Conservation (phyloP, 148 eudicot genomes). For the Selenicereus undatus region DNA sequence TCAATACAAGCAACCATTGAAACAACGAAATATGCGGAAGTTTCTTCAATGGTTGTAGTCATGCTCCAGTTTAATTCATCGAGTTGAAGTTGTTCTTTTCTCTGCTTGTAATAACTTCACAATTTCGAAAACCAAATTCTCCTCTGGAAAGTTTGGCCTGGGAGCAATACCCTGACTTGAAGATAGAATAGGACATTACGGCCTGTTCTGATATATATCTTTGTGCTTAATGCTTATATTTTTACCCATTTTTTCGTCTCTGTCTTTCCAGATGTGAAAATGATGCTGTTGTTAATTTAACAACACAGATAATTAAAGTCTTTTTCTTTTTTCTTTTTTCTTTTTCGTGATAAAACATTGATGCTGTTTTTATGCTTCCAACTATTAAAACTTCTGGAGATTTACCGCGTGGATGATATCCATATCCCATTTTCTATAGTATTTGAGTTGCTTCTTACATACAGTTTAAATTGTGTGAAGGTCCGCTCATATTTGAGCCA, state of each 20-base stretch:
- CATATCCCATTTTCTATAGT: neutral
- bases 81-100: neutral
- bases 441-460: conserved; percentile 14
- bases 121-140: neutral
- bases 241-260: neutral
- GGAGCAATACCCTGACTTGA: neutral
- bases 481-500: conserved; percentile 36
- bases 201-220: neutral
- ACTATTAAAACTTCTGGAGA: neutral
- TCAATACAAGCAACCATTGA: neutral
- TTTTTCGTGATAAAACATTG: neutral
- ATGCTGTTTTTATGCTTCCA: neutral
- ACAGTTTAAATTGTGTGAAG: conserved; percentile 26
- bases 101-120: neutral
- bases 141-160: neutral
- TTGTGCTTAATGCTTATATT: neutral
- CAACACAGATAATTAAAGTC: neutral
- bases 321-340: neutral
- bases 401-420: neutral
- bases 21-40: neutral
- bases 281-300: neutral
- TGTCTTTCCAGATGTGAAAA: neutral
- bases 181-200: neutral
- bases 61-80: neutral
- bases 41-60: neutral